Percentiles rank a stretch among this genome's conserved stretches.
phyloP scores from a whole-genome alignment of 1,139 yeast genomes.

The Suhomyces yuchorum region DNA sequence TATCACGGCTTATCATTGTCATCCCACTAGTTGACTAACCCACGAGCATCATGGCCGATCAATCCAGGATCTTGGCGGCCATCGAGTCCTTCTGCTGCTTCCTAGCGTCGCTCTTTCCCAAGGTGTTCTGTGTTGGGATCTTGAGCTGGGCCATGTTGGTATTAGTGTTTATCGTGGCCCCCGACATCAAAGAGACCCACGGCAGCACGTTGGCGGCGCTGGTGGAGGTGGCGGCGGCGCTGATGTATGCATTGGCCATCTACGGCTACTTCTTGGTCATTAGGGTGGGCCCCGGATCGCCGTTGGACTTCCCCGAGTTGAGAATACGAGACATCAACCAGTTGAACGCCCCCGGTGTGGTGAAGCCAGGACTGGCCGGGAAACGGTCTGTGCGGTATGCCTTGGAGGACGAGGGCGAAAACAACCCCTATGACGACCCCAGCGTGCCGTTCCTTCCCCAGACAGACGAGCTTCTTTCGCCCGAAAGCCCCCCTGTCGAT shows the following conservation, averaged over 20 bases:
- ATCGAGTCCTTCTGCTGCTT: slow-evolving; percentile 46
- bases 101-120: slow-evolving; percentile 59
- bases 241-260: slow-evolving; percentile 29
- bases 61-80: not conserved
- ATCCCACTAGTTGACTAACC: not conserved
- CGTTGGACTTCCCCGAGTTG: slow-evolving; percentile 51
- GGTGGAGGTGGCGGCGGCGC: slow-evolving; percentile 19
- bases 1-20: not conserved
- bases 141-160: slow-evolving; percentile 51
- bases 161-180: slow-evolving; percentile 23
- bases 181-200: slow-evolving; percentile 6
- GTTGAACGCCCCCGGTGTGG: slow-evolving; percentile 10
- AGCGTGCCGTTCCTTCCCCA: slow-evolving; percentile 7
- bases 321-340: slow-evolving; percentile 14
- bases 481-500: slow-evolving; percentile 35
- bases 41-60: not conserved
- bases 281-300: slow-evolving; percentile 64
- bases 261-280: slow-evolving; percentile 59
- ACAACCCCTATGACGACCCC: slow-evolving; percentile 7
- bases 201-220: slow-evolving; percentile 15
- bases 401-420: not conserved
- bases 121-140: slow-evolving; percentile 51
- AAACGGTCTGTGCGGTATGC: not conserved
- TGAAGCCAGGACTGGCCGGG: not conserved
- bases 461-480: slow-evolving; percentile 10